phyloP scores from a whole-genome alignment of 352 stramenopile genomes.

The Phytophthora foliorum region DNA sequence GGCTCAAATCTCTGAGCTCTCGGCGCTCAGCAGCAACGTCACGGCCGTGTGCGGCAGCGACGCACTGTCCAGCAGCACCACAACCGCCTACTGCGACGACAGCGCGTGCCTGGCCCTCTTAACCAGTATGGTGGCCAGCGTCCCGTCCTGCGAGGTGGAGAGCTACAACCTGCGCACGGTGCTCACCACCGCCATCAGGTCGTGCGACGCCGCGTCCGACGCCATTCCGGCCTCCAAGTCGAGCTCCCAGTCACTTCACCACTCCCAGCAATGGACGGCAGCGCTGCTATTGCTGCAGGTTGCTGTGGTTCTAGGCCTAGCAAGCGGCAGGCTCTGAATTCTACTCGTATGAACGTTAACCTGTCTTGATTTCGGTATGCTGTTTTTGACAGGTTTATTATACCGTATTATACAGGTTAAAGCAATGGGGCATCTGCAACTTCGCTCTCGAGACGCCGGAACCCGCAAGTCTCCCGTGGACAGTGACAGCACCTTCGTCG shows the following conservation, averaged over 20 bases:
- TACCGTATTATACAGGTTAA: too few species aligned
- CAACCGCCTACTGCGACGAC: constrained; percentile 28
- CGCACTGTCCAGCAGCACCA: constrained; percentile 20
- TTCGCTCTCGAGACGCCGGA: too few species aligned
- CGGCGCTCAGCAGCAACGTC: constrained; percentile 36
- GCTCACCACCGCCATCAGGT: constrained; percentile 31
- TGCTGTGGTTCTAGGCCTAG: constrained; percentile 5
- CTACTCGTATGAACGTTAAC: constrained; percentile 43
- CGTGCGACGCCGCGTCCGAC: constrained; percentile 39
- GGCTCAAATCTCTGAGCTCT: constrained; percentile 30
- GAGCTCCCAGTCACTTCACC: neutral
- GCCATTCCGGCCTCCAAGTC: constrained; percentile 39
- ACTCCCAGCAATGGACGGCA: constrained; percentile 1
- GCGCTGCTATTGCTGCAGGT: constrained; percentile 9
- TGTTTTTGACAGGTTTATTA: constrained; percentile 21
- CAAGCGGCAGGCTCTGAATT: constrained; percentile 22
- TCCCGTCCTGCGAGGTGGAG: constrained; percentile 40
- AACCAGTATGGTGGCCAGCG: constrained; percentile 28
- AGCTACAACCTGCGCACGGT: constrained; percentile 47
- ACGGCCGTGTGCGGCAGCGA: constrained; percentile 40
- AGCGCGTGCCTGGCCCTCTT: constrained; percentile 35
- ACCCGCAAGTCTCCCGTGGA: too few species aligned
- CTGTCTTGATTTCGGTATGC: too few species aligned
- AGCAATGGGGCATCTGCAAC: too few species aligned
- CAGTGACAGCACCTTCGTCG: too few species aligned